phyloP scores from a whole-genome alignment of 2,329 filamentous ascomycete species.

The Dactylonectria macrodidyma region DNA sequence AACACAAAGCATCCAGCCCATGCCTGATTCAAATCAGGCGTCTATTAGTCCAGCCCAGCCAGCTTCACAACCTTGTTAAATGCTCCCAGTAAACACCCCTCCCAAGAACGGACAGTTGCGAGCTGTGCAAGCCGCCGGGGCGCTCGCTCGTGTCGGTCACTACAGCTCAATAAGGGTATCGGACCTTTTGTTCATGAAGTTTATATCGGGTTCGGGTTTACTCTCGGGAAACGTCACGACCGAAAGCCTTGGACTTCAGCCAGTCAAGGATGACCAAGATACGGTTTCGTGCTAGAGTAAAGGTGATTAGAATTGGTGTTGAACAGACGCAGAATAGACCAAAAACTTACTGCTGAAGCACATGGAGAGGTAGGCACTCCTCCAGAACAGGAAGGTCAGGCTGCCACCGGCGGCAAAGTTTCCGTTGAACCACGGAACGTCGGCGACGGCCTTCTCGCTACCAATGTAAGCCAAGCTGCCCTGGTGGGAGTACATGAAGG shows the following conservation, averaged over 20 bases:
- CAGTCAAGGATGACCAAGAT: constrained; percentile 94
- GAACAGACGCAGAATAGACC: neutral
- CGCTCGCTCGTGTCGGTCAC: constrained; percentile 25
- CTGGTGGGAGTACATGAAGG: constrained; percentile 99
- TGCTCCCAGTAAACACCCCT: constrained; percentile 49
- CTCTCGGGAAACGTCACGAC: constrained; percentile 92
- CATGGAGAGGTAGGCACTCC: constrained; percentile 98
- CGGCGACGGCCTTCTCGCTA: constrained; percentile 96
- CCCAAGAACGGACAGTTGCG: constrained; percentile 45
- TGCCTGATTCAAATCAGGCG: constrained; percentile 48
- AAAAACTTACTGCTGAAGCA: constrained; percentile 95
- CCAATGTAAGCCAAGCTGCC: constrained; percentile 98
- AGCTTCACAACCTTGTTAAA: constrained; percentile 45
- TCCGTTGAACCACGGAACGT: constrained; percentile 97
- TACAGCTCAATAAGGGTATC: constrained; percentile 44
- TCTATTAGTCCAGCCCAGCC: constrained; percentile 50
- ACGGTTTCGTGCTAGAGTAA: constrained; percentile 84
- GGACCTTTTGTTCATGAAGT: constrained; percentile 41
- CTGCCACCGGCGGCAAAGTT: constrained; percentile 95
- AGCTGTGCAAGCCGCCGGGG: constrained; percentile 35
- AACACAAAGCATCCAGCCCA: constrained; percentile 42
- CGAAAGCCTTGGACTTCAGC: constrained; percentile 97
- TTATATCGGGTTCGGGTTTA: constrained; percentile 58
- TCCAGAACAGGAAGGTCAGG: constrained; percentile 98
- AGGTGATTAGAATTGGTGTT: constrained; percentile 38